Evolutionary conservation across 2,329 filamentous ascomycete genomes (phyloP).

Genomic region (Exophiala bonariae): DNA sequence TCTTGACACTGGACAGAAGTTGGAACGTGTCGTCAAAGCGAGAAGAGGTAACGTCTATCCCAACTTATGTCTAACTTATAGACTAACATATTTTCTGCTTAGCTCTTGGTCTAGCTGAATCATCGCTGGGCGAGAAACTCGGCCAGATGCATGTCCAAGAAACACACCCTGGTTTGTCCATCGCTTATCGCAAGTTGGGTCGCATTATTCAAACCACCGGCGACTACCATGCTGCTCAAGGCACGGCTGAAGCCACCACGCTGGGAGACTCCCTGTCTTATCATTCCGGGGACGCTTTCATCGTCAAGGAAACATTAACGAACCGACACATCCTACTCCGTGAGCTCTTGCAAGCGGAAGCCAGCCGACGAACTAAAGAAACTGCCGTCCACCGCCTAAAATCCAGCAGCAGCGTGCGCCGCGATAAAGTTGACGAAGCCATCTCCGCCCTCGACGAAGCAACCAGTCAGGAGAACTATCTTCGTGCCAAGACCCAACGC

Average conservation of each 20-base stretch:
- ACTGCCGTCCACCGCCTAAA: slow-evolving; percentile 87
- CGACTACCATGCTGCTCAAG: slow-evolving; percentile 94
- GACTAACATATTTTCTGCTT: slow-evolving; percentile 13
- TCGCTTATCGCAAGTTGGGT: slow-evolving; percentile 92
- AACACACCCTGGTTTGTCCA: slow-evolving; percentile 80
- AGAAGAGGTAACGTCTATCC: slow-evolving; percentile 69
- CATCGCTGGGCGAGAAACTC: slow-evolving; percentile 89
- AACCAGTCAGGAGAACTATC: slow-evolving; percentile 73
- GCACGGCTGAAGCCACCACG: slow-evolving; percentile 92
- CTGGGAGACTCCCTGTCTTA: slow-evolving; percentile 92
- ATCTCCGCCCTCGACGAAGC: slow-evolving; percentile 88
- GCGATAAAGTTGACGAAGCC: slow-evolving; percentile 98
- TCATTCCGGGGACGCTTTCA: slow-evolving; percentile 92
- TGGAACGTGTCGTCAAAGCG: slow-evolving; percentile 90
- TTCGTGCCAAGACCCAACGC: slow-evolving; percentile 80
- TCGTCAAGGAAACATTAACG: slow-evolving; percentile 96
- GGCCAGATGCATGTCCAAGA: slow-evolving; percentile 86
- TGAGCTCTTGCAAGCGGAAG: slow-evolving; percentile 88
- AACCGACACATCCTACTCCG: slow-evolving; percentile 96
- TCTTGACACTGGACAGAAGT: slow-evolving; percentile 96
- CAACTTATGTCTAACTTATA: slow-evolving; percentile 1
- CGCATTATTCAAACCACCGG: slow-evolving; percentile 91
- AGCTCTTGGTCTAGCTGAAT: slow-evolving; percentile 90
- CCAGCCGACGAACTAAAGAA: slow-evolving; percentile 77
- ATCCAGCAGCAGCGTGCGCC: slow-evolving; percentile 78